Base-by-base conservation (phyloP, 2,329 filamentous ascomycete genomes). In the Trichoderma sp. region DNA sequence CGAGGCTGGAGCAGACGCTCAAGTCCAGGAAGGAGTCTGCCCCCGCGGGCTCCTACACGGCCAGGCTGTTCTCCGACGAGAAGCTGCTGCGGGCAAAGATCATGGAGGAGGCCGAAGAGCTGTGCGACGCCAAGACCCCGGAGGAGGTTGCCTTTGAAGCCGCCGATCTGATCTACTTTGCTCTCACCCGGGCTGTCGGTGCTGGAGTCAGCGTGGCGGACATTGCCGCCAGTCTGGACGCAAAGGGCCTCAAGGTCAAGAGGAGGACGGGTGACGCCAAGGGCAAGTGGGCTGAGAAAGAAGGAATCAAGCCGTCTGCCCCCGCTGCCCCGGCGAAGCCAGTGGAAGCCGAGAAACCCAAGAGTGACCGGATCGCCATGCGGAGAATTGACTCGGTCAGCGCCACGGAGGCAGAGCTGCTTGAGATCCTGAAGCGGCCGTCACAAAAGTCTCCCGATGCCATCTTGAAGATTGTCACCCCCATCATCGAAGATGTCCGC, bases 71-170 rank as follows among this genome's bases (percentile, higher is more conserved):
- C 82, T 93, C 90, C 19, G 95, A 99, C 69, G 87, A 92, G 71
- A 93, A 96, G 76, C 84, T 99, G 63, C 80, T 97, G 62, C 85
- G 91, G 50, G 95, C 95, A 3, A 99, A 99, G 83, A 97, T 99
- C 64, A 96, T 98, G 88, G 95, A 99, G 78, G 95, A 99, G 77
- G 95, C 95, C 0, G 91, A 96, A 73, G 95, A 99, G 79, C 84
- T 99, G 48, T 97, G 94, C 74, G 88, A 95, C 69, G 94, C 95
- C 17, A 88, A 88, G 69, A 89, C 88, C 0, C 90, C 91, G 67
- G 84, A 93, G 68, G 91, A 98, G 15, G 86, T 97, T 68, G 92
- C 95, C 2, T 96, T 96, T 68, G 95, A 99, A 78, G 93, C 95
- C 9, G 95, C 95, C 0, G 95, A 99, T 74, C 81, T 99, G 64